Evolutionary conservation across 257 asterid genomes (phyloP).

Genomic region (Scutellaria barbata): DNA sequence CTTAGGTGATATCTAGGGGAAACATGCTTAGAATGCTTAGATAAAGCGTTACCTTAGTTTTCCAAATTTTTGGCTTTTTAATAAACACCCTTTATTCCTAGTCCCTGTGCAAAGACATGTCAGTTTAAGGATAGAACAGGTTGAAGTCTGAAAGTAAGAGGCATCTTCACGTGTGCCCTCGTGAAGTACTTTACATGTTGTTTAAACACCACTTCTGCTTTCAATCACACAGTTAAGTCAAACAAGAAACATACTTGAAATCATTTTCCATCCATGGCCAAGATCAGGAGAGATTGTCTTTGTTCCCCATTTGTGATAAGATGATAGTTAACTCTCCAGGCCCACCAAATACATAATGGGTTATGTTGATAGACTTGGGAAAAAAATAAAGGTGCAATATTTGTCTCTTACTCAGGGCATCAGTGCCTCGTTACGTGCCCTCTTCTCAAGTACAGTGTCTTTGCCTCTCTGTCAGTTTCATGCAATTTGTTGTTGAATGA

Average conservation of each 20-base stretch:
- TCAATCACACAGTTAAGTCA: conserved; percentile 1
- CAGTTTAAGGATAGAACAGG: neutral
- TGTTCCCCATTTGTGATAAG: conserved; percentile 36
- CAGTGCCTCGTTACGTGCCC: neutral
- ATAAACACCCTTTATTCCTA: neutral
- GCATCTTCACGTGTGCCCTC: conserved; percentile 32
- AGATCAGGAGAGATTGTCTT: conserved; percentile 32
- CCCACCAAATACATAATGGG: conserved; percentile 23
- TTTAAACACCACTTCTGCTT: neutral
- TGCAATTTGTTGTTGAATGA: conserved; percentile 1
- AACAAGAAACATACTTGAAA: conserved; percentile 5
- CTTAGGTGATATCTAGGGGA: too few relatives aligned
- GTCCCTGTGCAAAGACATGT: conserved; percentile 18
- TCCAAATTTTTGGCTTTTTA: too few relatives aligned
- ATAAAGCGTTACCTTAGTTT: too few relatives aligned
- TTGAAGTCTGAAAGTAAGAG: conserved; percentile 24
- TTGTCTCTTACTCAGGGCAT: conserved; percentile 10
- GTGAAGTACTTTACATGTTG: neutral
- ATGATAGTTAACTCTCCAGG: neutral
- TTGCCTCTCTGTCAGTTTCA: conserved; percentile 16
- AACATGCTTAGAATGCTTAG: too few relatives aligned
- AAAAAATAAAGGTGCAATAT: neutral
- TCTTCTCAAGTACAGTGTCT: neutral
- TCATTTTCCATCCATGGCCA: conserved; percentile 3
- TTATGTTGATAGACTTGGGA: neutral